These are phyloP conservation scores for Clitopilus hobsonii DNA, from an alignment of 768 basidiomycete species.

Conservation along the genomic window DNA sequence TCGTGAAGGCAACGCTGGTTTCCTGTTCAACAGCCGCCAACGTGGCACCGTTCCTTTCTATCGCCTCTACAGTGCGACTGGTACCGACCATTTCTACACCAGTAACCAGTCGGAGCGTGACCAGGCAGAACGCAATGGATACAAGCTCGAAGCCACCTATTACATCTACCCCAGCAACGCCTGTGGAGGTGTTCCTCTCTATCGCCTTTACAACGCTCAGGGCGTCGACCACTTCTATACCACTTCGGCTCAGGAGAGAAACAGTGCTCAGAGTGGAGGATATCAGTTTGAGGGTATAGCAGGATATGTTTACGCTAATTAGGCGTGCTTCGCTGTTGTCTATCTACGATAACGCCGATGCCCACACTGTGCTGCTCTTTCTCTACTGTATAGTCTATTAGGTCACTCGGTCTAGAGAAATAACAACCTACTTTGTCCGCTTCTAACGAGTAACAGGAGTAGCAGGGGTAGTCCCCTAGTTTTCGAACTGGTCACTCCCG, in stretches of 20 bases:
- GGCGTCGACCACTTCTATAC: slow-evolving; percentile 18
- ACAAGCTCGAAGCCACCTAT: slow-evolving; percentile 11
- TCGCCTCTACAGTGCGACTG: slow-evolving; percentile 11
- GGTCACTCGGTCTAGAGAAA: too few species aligned
- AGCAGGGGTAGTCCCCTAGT: too few species aligned
- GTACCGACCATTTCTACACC: slow-evolving; percentile 18
- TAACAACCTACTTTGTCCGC: too few species aligned
- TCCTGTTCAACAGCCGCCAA: slow-evolving; percentile 8
- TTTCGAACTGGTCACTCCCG: too few species aligned
- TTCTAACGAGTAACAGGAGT: too few species aligned
- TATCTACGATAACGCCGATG: too few species aligned
- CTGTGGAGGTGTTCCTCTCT: slow-evolving; percentile 12
- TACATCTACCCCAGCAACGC: slow-evolving; percentile 7
- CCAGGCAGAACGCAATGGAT: slow-evolving; percentile 8
- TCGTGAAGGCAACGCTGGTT: slow-evolving; percentile 7
- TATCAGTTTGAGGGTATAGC: slow-evolving; percentile 4
- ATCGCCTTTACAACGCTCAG: slow-evolving; percentile 10
- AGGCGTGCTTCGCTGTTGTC: too few species aligned
- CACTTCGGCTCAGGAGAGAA: slow-evolving; percentile 7
- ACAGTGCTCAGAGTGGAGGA: slow-evolving; percentile 2
- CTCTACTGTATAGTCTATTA: too few species aligned
- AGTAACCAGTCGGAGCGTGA: slow-evolving; percentile 9
- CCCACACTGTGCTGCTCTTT: too few species aligned
- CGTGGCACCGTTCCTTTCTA: slow-evolving; percentile 14
- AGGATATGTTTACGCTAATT: slow-evolving; percentile 2